These are phyloP conservation scores for Boletus huronensis DNA, from an alignment of 768 basidiomycete genomes.

Conservation along the genomic window DNA sequence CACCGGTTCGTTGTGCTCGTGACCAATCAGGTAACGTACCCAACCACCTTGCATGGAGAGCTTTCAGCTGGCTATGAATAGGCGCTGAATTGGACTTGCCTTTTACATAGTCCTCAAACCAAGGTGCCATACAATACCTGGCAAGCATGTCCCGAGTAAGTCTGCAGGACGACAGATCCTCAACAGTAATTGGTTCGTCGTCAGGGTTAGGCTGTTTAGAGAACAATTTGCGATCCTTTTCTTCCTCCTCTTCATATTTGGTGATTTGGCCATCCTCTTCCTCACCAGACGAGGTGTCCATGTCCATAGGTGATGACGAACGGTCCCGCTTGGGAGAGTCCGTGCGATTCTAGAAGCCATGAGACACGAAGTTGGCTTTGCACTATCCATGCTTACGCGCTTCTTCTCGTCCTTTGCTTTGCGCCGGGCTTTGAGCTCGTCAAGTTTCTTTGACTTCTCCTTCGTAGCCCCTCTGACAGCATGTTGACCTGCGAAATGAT, in stretches of 20 bases:
- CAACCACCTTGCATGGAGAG: conserved; percentile 56
- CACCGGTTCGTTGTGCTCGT: conserved; percentile 51
- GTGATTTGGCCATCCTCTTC: conserved; percentile 77
- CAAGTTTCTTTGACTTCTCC: conserved; percentile 74
- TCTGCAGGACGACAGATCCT: conserved; percentile 58
- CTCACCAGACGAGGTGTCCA: conserved; percentile 77
- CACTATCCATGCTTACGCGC: conserved; percentile 47
- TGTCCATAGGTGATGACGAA: conserved; percentile 80
- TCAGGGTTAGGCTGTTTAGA: conserved; percentile 40
- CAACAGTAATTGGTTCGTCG: conserved; percentile 48
- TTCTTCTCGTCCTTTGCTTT: conserved; percentile 89
- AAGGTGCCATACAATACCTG: conserved; percentile 69
- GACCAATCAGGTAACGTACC: conserved; percentile 81
- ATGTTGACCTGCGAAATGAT: conserved; percentile 58
- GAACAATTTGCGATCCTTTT: conserved; percentile 51
- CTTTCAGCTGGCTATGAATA: conserved; percentile 6
- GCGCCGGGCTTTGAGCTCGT: conserved; percentile 82
- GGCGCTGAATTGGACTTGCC: conserved; percentile 41
- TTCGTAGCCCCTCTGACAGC: conserved; percentile 69
- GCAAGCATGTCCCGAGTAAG: conserved; percentile 70
- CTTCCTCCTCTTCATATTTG: conserved; percentile 71
- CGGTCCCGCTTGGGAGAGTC: conserved; percentile 66
- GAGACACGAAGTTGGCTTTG: conserved; percentile 5
- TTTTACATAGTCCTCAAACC: conserved; percentile 82
- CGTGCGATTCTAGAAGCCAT: conserved; percentile 38